These are phyloP conservation scores for Fusarium humuli DNA, from an alignment of 2,329 filamentous ascomycete genomes.

Conservation along the genomic window DNA sequence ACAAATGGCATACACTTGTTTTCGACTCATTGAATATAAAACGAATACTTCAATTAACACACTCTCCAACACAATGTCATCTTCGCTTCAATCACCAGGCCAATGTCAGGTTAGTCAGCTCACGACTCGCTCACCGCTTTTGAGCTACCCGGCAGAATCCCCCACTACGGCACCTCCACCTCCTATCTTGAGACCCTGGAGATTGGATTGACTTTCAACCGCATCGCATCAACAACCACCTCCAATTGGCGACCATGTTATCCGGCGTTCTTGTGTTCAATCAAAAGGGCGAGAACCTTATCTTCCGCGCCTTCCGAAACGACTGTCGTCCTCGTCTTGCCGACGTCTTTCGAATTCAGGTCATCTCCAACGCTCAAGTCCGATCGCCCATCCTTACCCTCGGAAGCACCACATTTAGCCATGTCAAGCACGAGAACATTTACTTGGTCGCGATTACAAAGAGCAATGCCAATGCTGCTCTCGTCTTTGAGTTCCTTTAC, in stretches of 20 bases:
- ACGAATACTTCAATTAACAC: background rate
- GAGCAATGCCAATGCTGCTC: constrained; percentile 97
- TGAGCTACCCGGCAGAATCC: constrained; percentile 42
- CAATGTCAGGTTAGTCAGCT: constrained; percentile 1
- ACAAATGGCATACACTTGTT: background rate
- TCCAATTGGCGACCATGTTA: constrained; percentile 74
- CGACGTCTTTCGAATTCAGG: constrained; percentile 99
- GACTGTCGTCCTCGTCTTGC: constrained; percentile 97
- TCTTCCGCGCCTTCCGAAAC: constrained; percentile 98
- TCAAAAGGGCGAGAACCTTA: constrained; percentile 99
- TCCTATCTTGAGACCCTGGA: constrained; percentile 38
- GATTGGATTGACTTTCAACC: constrained; percentile 12
- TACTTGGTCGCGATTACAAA: constrained; percentile 98
- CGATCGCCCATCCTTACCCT: constrained; percentile 97
- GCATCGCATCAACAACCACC: constrained; percentile 12
- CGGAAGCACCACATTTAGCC: constrained; percentile 97
- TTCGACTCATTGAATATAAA: background rate
- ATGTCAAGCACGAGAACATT: constrained; percentile 99
- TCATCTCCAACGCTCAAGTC: constrained; percentile 98
- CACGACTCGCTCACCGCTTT: constrained; percentile 38
- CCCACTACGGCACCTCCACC: constrained; percentile 40
- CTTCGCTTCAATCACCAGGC: background rate
- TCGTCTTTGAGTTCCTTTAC: constrained; percentile 98
- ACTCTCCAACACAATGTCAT: background rate
- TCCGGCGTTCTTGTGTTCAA: constrained; percentile 99